Conservation (phyloP, 2,329 filamentous ascomycete species). For the Epicoccum nigrum region DNA sequence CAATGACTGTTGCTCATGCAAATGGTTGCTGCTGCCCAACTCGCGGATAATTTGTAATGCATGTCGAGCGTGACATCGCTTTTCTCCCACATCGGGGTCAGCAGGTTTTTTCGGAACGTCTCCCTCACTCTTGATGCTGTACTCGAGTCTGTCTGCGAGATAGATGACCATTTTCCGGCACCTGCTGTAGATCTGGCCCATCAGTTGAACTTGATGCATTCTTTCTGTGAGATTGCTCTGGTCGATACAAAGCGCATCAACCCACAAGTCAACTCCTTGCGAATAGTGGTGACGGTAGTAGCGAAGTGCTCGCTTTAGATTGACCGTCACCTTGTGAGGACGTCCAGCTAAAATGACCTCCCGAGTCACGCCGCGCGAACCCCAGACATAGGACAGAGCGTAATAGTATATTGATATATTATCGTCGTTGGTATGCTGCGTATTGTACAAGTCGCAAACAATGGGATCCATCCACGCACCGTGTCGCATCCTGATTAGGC, state of each 20-base stretch:
- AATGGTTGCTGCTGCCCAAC: not conserved
- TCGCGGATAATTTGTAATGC: not conserved
- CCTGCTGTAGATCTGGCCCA: not conserved
- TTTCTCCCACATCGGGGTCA: too few species aligned
- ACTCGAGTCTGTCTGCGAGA: not conserved
- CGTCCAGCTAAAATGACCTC: not conserved
- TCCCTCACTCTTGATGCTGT: not conserved
- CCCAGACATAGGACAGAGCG: not conserved
- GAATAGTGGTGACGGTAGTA: not conserved
- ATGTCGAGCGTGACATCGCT: not conserved
- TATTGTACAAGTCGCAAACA: not conserved
- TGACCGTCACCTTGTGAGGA: not conserved
- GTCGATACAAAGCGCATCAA: not conserved
- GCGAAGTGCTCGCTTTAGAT: not conserved
- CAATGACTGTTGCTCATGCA: not conserved
- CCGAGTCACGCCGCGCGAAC: not conserved
- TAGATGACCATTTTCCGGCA: not conserved
- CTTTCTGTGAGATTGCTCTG: not conserved
- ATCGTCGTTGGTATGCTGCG: not conserved
- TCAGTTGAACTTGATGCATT: not conserved
- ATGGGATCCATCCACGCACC: not conserved
- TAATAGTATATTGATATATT: not conserved
- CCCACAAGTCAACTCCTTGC: not conserved
- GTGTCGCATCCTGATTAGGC: not conserved
- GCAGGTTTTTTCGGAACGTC: too few species aligned